Evolutionary conservation across 2,329 filamentous ascomycete genomes (phyloP).

Genomic region (Colletotrichum filicis): DNA sequence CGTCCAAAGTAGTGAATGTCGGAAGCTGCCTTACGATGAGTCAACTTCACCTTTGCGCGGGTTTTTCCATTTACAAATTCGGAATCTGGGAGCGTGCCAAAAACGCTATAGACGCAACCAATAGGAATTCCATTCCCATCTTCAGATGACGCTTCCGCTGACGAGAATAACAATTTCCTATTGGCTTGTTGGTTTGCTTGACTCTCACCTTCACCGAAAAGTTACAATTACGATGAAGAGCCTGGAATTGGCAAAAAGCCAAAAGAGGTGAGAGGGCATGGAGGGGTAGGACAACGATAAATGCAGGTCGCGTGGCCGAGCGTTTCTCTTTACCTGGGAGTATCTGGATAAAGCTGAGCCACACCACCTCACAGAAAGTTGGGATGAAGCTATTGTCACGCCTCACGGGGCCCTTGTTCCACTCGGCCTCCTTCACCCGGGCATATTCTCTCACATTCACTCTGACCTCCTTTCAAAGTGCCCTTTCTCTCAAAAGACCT

Average conservation of each 20-base stretch:
- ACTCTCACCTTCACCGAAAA: neutral
- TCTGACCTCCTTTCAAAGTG: slow-evolving; percentile 4
- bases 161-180: neutral
- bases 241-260: neutral
- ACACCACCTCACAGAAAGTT: slow-evolving; percentile 27
- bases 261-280: neutral
- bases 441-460: slow-evolving; percentile 24
- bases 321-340: slow-evolving; percentile 3
- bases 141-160: neutral
- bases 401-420: slow-evolving; percentile 32
- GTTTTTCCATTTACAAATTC: neutral
- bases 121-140: neutral
- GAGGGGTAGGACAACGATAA: neutral
- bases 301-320: slow-evolving; percentile 21
- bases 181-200: neutral
- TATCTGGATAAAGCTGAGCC: slow-evolving; percentile 29
- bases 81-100: neutral
- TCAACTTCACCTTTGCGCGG: too few species aligned
- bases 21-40: neutral
- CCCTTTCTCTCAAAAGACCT: neutral
- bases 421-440: slow-evolving; percentile 25
- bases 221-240: neutral
- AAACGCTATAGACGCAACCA: neutral
- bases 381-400: slow-evolving; percentile 35
- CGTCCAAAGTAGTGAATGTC: neutral